Base-by-base conservation (phyloP, 306 rosid genomes). In the Abrus precatorius region DNA sequence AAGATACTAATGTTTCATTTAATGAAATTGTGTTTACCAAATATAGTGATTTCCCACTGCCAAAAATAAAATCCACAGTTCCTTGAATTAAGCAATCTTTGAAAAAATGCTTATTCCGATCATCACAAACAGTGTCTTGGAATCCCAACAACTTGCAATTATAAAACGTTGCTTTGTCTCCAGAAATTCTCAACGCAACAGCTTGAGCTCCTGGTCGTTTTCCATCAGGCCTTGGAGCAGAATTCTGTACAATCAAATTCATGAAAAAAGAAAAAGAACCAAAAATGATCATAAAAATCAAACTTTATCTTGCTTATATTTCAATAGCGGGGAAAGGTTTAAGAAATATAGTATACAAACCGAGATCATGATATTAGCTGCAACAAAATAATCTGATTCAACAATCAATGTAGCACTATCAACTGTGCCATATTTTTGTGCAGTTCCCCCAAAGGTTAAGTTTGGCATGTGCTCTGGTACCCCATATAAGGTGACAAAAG, bases 401-500 rank as follows among this genome's bases (percentile, higher is more conserved):
- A 80, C 80, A 65, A 74, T 81, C 34, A 81, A 44, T 10, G 84
- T 63, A 33, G 76, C 98, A 64, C 98, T 90, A 0, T 91, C 84
- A 5, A 91, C 85, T 0, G 94, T 93, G 41, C 98, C 98, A 40
- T 71, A 88, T 55, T 72, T 5, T 0, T 1, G 8, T 0, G 93
- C 84, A 1, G 86, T 87, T 2, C 93, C 97, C 1, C 8, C 66
- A 34, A 1, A 90, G 0, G 86, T 85, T 53, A 93, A 36, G 13
- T 32, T 88, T 0, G 97, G 89, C 72, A 81, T 80, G 13, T 72
- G 61, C 0, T 2, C 6, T 1, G 89, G 88, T 5, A 34, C 45
- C 0, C 87, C 97, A 64, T 56, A 77, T 0, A 93, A 82, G 0
- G 94, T 82, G 47, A 91, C 41, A 55, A 90, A 93, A 7, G 93